Evolutionary conservation across 2,329 filamentous ascomycete species (phyloP).

Genomic region (Aspergillus sclerotialis): DNA sequence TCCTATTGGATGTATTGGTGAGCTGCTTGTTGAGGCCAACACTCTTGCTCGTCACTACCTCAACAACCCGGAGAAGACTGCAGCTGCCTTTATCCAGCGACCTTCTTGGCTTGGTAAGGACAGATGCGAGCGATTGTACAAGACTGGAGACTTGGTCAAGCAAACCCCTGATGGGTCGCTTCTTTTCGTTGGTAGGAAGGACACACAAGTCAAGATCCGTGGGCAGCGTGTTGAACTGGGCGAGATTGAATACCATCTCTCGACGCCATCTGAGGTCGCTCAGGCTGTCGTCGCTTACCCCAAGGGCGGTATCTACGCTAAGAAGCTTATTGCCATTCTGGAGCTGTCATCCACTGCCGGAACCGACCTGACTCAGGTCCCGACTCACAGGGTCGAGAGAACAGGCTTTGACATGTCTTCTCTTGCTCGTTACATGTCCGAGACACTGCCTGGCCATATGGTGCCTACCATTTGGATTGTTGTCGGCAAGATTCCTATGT

Average conservation of each 20-base stretch:
- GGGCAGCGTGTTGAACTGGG: slow-evolving; percentile 15
- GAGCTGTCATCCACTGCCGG: slow-evolving; percentile 5
- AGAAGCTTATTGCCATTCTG: slow-evolving; percentile 7
- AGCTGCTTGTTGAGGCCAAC: slow-evolving; percentile 25
- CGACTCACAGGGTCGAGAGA: not conserved
- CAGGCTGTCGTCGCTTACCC: slow-evolving; percentile 5
- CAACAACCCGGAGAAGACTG: slow-evolving; percentile 20
- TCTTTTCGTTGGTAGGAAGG: slow-evolving; percentile 10
- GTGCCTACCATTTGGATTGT: slow-evolving; percentile 31
- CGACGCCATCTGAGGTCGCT: not conserved
- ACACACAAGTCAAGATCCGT: slow-evolving; percentile 14
- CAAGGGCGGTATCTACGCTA: slow-evolving; percentile 4
- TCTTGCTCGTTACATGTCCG: slow-evolving; percentile 7
- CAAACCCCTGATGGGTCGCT: slow-evolving; percentile 12
- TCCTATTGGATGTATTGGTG: slow-evolving; percentile 10
- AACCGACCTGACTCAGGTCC: slow-evolving; percentile 2
- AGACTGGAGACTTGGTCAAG: slow-evolving; percentile 14
- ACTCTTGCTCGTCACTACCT: slow-evolving; percentile 27
- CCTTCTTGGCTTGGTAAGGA: slow-evolving; percentile 10
- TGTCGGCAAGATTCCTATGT: slow-evolving; percentile 26
- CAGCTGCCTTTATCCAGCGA: slow-evolving; percentile 12
- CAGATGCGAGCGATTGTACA: slow-evolving; percentile 6
- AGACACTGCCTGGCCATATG: slow-evolving; percentile 33
- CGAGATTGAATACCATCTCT: slow-evolving; percentile 8
- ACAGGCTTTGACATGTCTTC: slow-evolving; percentile 4